A percentile compares a stretch with the other conserved stretches of the same genome.
These are phyloP conservation scores for Teunomyces cretensis DNA, from an alignment of 805 yeast species.

Conservation along the genomic window DNA sequence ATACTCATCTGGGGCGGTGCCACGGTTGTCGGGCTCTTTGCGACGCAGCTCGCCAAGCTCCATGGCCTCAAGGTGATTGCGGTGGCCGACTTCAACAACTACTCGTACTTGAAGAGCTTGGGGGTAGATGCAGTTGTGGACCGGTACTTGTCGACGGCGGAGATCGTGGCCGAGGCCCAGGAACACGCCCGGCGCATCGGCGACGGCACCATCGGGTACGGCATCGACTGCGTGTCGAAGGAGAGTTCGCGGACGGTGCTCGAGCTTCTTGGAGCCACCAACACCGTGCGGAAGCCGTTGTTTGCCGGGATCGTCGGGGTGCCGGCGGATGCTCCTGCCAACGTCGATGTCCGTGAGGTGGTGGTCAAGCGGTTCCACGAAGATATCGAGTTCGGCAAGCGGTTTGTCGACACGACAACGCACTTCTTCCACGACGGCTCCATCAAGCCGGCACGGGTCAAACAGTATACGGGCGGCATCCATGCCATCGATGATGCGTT, in stretches of 20 bases:
- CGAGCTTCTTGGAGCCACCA: not conserved
- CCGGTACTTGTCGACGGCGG: conserved; percentile 24
- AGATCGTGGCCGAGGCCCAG: conserved; percentile 10
- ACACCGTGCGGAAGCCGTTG: not conserved
- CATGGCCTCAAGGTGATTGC: conserved; percentile 38
- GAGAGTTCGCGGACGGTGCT: conserved; percentile 10
- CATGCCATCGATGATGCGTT: conserved; percentile 34
- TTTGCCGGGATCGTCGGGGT: conserved; percentile 25
- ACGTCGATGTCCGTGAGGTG: conserved; percentile 23
- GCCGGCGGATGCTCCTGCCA: not conserved
- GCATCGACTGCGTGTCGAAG: conserved; percentile 46
- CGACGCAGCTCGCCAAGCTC: conserved; percentile 41
- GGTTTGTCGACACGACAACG: conserved; percentile 33
- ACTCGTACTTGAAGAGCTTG: conserved; percentile 17
- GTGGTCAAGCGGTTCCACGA: conserved; percentile 45
- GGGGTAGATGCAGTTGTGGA: conserved; percentile 37
- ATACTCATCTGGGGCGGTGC: conserved; percentile 50
- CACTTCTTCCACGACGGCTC: conserved; percentile 23
- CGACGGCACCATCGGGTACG: conserved; percentile 25
- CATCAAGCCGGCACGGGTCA: conserved; percentile 37
- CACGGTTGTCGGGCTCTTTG: conserved; percentile 46
- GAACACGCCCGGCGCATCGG: conserved; percentile 20
- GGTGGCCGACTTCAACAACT: conserved; percentile 20
- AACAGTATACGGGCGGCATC: conserved; percentile 13
- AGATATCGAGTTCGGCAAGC: conserved; percentile 35